Base-by-base conservation (phyloP, 2,329 filamentous ascomycete species). In the Aspergillus melleus region DNA sequence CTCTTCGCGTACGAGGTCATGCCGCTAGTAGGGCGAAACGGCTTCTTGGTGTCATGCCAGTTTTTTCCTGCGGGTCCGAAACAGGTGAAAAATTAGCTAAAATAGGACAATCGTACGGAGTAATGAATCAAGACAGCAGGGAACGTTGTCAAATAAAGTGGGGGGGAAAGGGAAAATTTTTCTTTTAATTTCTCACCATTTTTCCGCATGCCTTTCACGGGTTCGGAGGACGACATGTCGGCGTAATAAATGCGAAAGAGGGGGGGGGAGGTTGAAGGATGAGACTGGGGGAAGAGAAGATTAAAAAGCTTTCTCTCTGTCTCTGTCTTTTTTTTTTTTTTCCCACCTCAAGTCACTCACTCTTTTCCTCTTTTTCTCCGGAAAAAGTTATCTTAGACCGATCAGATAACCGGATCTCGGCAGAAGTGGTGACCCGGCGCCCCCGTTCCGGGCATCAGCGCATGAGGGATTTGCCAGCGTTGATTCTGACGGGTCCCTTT, bases 31-130 rank as follows among this genome's bases (percentile, higher is more conserved):
- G 91, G 94, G 44, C 95, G 89, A 77, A 98, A 98, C 1, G 95
- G 87, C 64, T 89, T 90, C 75, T 92, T 94, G 29, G 85, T 83
- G 55, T 84, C 82, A 74, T 96, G 92, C 95, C 95, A 99, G 81
- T 96, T 91, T 81, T 98, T 97, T 74, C 95, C 95, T 96, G 72
- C 49, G 57, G 55, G 64, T 62, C 61, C 61, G 54, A 59, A 36
- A 50, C 64, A 67, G 53, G 46, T 56, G 58, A 58, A 52, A 59
- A 44, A 58, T 66, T 64, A 69, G 66, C 58, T 47, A 52, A 49
- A 47, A 29, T 36, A 10, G 32, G 32, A 36, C 10, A 36, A 36
- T 36, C 32, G 32, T 36, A 8, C 26, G 26, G 26, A 29, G 26
- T 29, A 29, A 39, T 52, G 26, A 58, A 59, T 58, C 46, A 54